phyloP scores from a whole-genome alignment of 148 eudicot genomes.

The Amaranthus palmeri region DNA sequence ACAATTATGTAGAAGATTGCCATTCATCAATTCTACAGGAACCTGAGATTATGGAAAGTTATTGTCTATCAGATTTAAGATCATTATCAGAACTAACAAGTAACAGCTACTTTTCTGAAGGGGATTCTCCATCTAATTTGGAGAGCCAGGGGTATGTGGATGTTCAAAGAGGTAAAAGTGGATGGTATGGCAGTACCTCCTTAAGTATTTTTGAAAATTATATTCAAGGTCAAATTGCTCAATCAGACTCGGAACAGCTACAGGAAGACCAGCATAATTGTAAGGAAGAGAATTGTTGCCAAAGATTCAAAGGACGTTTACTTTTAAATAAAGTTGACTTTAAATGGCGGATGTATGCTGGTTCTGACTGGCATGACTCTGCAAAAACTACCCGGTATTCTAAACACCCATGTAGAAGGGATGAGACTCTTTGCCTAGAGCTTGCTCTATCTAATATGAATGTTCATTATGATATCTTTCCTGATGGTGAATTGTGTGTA shows the following conservation, averaged over 20 bases:
- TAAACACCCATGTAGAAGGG: conserved; percentile 42
- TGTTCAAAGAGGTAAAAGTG: conserved; percentile 34
- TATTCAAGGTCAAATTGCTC: conserved; percentile 36
- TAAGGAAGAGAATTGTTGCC: conserved; percentile 24
- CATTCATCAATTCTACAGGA: conserved; percentile 32
- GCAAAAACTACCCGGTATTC: conserved; percentile 29
- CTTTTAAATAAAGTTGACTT: conserved; percentile 58
- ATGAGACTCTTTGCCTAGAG: conserved; percentile 54
- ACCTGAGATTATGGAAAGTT: conserved; percentile 66
- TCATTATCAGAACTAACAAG: conserved; percentile 50
- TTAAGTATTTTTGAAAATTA: conserved; percentile 70
- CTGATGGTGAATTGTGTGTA: conserved; percentile 58
- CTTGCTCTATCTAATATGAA: conserved; percentile 57
- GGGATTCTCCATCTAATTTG: conserved; percentile 23
- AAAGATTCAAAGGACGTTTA: conserved; percentile 55
- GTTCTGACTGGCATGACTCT: conserved; percentile 74
- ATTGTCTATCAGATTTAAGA: conserved; percentile 58
- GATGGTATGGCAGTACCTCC: conserved; percentile 65
- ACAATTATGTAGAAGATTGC: conserved; percentile 23
- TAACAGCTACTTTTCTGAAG: conserved; percentile 37
- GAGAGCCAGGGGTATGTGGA: conserved; percentile 29
- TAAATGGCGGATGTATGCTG: conserved; percentile 73
- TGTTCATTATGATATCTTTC: conserved; percentile 51
- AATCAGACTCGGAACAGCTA: conserved; percentile 24
- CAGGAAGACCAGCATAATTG: conserved; percentile 23